Percentiles rank a stretch among this genome's conserved stretches.
These are phyloP conservation scores for Agaricus blazei DNA, from an alignment of 768 basidiomycete species.

Conservation along the genomic window DNA sequence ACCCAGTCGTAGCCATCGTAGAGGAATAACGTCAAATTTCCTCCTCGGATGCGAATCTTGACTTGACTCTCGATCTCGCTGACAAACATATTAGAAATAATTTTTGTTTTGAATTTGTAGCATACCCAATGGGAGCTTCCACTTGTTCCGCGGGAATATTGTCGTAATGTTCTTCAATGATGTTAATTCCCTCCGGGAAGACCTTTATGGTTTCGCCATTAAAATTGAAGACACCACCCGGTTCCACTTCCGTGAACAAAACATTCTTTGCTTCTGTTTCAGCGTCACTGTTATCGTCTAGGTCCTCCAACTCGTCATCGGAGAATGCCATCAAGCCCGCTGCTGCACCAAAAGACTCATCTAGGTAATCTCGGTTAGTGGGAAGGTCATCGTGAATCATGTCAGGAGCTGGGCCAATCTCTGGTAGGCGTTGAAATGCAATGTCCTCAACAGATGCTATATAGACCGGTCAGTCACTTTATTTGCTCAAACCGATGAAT, in stretches of 20 bases:
- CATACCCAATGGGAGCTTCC: slow-evolving; percentile 45
- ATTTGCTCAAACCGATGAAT: background rate
- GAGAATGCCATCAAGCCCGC: slow-evolving; percentile 68
- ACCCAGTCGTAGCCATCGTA: slow-evolving; percentile 97
- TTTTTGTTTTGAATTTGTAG: background rate
- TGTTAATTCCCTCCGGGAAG: slow-evolving; percentile 52
- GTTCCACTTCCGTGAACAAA: slow-evolving; percentile 21
- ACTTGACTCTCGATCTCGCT: slow-evolving; percentile 33
- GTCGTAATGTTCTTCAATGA: slow-evolving; percentile 73
- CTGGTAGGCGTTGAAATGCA: slow-evolving; percentile 71
- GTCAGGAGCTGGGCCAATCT: slow-evolving; percentile 76
- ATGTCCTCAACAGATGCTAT: slow-evolving; percentile 76
- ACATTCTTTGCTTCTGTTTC: slow-evolving; percentile 17
- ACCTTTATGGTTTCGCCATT: slow-evolving; percentile 87
- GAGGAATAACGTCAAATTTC: slow-evolving; percentile 63
- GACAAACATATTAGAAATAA: background rate
- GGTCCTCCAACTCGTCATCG: slow-evolving; percentile 72
- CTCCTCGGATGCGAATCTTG: slow-evolving; percentile 53
- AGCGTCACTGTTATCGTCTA: slow-evolving; percentile 36
- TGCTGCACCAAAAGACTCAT: slow-evolving; percentile 73
- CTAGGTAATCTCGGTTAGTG: slow-evolving; percentile 82
- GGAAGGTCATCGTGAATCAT: slow-evolving; percentile 92
- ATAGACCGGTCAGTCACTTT: background rate
- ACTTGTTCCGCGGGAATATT: slow-evolving; percentile 51
- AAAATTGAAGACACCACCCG: slow-evolving; percentile 50